Evolutionary conservation across 2,329 filamentous ascomycete genomes (phyloP), one percentile per base, ranked within the genome.

Genomic region (Fusarium tricinctum): DNA sequence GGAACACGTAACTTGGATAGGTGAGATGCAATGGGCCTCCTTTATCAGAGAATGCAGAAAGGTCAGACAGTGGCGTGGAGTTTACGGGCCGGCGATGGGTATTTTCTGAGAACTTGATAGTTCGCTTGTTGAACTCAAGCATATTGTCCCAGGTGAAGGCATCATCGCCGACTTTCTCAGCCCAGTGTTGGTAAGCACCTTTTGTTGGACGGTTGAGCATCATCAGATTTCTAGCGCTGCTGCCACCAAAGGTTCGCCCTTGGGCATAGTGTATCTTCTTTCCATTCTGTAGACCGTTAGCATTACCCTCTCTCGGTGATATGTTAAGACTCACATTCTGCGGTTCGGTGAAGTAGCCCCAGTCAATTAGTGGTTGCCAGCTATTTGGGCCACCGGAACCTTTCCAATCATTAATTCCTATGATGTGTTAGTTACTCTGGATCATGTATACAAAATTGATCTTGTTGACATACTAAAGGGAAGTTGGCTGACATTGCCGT

Each of bases 211-310:
- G 52, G 17, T 55, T 50, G 8, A 50, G 32, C 44, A 55, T 55
- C 52, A 55, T 55, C 8, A 55, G 6, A 19, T 55, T 55, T 23
- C 44, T 50, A 15, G 52, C 52, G 19, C 44, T 50, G 22, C 44
- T 50, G 2, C 52, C 52, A 2, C 52, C 52, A 40, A 55, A 49
- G 7, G 44, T 50, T 19, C 13, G 26, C 0, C 52, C 52, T 6
- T 49, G 52, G 1, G 52, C 52, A 40, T 55, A 55, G 17, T 55
- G 43, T 13, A 55, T 50, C 19, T 39, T 55, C 23, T 49, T 49
- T 4, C 44, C 44, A 1, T 55, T 55, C 44, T 52, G 9, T 23
- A 9, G 1, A 23, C 1, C 19, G 22, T 35, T n/a, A 35, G 33
- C 17, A 9, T n/a, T 17, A 2, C 1, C 4, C 8, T 15, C 2